phyloP scores from a whole-genome alignment of 164 flowering plant genomes.

The Annona cherimola region DNA sequence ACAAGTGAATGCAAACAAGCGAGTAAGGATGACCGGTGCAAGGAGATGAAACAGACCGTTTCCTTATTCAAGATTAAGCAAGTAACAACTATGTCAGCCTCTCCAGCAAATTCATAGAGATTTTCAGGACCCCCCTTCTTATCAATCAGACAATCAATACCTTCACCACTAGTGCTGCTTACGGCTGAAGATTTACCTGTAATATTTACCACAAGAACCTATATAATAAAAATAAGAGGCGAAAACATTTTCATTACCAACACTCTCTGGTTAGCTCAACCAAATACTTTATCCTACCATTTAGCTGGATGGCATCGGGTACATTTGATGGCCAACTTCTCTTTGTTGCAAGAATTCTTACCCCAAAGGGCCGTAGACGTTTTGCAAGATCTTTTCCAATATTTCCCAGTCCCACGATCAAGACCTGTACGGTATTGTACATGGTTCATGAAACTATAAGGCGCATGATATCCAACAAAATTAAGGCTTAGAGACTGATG shows the following conservation, averaged over 20 bases:
- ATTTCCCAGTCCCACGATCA: constrained; percentile 81
- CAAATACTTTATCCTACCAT: constrained; percentile 28
- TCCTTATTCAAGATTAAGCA: constrained; percentile 65
- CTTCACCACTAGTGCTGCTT: constrained; percentile 18
- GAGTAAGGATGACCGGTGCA: background rate
- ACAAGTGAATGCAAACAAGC: background rate
- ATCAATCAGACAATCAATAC: constrained; percentile 51
- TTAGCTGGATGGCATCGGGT: constrained; percentile 17
- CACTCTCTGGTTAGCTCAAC: background rate
- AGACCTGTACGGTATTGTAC: constrained; percentile 43
- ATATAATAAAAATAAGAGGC: constrained; percentile 2
- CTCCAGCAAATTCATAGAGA: constrained; percentile 55
- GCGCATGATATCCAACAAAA: background rate
- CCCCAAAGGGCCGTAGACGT: constrained; percentile 82
- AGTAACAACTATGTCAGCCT: constrained; percentile 73
- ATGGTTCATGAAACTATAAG: background rate
- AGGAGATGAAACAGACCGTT: constrained; percentile 43
- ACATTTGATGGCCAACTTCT: constrained; percentile 54
- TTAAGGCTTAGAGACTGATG: background rate
- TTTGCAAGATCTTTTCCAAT: constrained; percentile 82
- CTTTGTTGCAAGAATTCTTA: constrained; percentile 80
- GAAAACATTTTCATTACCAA: background rate
- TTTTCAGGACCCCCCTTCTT: constrained; percentile 69
- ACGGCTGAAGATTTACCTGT: constrained; percentile 15
- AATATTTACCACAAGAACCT: constrained; percentile 14